A percentile compares a stretch with the other conserved stretches of the same genome.
These are phyloP conservation scores for Quercus cerris DNA, from an alignment of 306 rosid genomes.

Conservation along the genomic window DNA sequence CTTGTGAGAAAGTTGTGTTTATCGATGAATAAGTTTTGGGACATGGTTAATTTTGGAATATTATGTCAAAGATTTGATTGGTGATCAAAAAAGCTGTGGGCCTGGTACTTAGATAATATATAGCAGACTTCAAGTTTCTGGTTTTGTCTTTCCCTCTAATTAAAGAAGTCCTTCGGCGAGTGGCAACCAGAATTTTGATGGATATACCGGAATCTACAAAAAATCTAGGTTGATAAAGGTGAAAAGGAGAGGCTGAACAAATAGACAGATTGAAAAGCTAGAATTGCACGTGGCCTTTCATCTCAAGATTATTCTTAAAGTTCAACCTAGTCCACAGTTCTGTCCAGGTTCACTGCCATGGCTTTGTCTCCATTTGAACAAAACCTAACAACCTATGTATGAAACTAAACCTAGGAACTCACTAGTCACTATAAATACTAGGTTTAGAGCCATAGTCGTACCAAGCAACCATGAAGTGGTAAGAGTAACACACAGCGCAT, in stretches of 20 bases:
- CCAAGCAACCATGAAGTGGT: neutral
- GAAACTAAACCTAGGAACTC: neutral
- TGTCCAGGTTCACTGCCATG: constrained; percentile 44
- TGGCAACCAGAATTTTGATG: neutral
- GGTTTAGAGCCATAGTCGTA: neutral
- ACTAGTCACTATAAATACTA: neutral
- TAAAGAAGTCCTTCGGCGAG: neutral
- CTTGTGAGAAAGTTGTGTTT: too few relatives aligned
- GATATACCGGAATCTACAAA: constrained; percentile 8
- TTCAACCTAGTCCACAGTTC: constrained; percentile 17
- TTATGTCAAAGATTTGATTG: neutral
- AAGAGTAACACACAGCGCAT: neutral
- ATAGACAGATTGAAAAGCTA: constrained; percentile 5
- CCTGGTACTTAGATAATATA: neutral
- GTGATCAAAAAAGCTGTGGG: neutral
- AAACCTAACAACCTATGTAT: neutral
- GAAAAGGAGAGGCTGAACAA: constrained; percentile 10
- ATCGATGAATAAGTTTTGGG: neutral
- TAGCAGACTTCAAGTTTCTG: neutral
- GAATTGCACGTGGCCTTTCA: constrained; percentile 25
- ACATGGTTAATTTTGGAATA: neutral
- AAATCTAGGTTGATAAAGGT: constrained; percentile 14
- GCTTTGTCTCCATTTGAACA: neutral
- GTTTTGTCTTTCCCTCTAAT: neutral
- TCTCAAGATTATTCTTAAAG: neutral